phyloP scores from a whole-genome alignment of 2,329 filamentous ascomycete species.

The Bretziella fagacearum region DNA sequence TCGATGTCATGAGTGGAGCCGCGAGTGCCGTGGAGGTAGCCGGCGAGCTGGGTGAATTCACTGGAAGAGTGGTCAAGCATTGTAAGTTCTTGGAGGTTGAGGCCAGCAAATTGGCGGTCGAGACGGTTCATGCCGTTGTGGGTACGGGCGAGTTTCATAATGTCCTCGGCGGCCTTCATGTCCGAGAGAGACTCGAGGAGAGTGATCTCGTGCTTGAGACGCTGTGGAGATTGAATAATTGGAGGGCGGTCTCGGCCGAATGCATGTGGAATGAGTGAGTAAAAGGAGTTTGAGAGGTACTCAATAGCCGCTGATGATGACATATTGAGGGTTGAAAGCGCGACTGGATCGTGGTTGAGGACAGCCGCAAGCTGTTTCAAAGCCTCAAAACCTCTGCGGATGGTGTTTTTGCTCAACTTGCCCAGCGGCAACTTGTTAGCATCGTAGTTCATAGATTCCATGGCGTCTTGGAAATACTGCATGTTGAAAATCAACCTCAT shows the following conservation, averaged over 20 bases:
- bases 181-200: constrained; percentile 66
- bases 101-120: constrained; percentile 54
- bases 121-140: constrained; percentile 36
- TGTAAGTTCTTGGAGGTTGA: constrained; percentile 63
- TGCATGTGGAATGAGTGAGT: constrained; percentile 64
- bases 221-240: constrained; percentile 36
- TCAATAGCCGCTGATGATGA: constrained; percentile 31
- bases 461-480: constrained; percentile 49
- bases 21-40: constrained; percentile 51
- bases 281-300: constrained; percentile 59
- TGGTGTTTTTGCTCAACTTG: constrained; percentile 65
- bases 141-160: constrained; percentile 46
- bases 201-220: constrained; percentile 60
- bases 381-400: constrained; percentile 56
- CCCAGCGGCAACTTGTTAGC: constrained; percentile 64
- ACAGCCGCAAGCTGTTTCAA: constrained; percentile 59
- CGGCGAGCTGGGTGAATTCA: constrained; percentile 48
- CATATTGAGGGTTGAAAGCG: constrained; percentile 27
- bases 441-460: constrained; percentile 54
- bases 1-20: constrained; percentile 47
- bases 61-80: constrained; percentile 37
- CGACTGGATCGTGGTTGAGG: constrained; percentile 36
- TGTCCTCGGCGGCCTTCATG: constrained; percentile 65
- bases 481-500: constrained; percentile 75
- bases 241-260: constrained; percentile 62